These are phyloP conservation scores for Dichotomocladium elegans DNA, from an alignment of 371 early-diverging fungal genomes.

Conservation along the genomic window DNA sequence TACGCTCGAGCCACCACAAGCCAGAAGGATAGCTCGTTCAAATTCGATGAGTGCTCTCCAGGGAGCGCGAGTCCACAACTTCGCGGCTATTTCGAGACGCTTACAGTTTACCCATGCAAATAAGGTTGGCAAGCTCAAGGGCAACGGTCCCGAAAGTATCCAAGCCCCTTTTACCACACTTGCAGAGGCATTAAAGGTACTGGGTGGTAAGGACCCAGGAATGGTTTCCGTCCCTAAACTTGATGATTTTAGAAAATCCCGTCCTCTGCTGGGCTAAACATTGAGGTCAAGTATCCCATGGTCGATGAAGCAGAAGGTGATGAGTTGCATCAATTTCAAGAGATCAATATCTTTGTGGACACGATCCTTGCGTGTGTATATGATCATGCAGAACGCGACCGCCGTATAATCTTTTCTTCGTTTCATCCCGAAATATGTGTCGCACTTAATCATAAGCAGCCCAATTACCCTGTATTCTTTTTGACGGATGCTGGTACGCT, in stretches of 20 bases:
- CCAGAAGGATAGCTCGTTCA: conserved; percentile 37
- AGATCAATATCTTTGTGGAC: conserved; percentile 88
- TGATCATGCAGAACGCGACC: conserved; percentile 58
- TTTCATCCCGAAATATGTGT: conserved; percentile 92
- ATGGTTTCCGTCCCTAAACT: conserved; percentile 4
- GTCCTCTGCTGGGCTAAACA: conserved; percentile 80
- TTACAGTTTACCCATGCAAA: conserved; percentile 33
- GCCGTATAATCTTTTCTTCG: conserved; percentile 89
- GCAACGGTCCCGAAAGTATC: conserved; percentile 70
- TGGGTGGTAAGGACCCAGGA: not conserved
- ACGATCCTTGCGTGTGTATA: conserved; percentile 76
- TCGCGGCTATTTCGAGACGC: conserved; percentile 20
- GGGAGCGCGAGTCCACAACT: conserved; percentile 2
- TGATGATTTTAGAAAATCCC: conserved; percentile 59
- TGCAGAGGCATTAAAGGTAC: conserved; percentile 70
- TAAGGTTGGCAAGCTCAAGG: conserved; percentile 51
- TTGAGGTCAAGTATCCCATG: conserved; percentile 97
- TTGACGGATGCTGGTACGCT: conserved; percentile 84
- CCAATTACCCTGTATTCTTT: conserved; percentile 87
- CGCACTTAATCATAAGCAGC: conserved; percentile 79
- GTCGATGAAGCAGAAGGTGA: conserved; percentile 82
- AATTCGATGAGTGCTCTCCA: conserved; percentile 50
- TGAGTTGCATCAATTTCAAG: conserved; percentile 57
- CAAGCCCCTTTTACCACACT: conserved; percentile 84
- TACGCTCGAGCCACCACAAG: not conserved